Evolutionary conservation across 2,329 filamentous ascomycete genomes (phyloP).

Genomic region (Beauveria sp.): DNA sequence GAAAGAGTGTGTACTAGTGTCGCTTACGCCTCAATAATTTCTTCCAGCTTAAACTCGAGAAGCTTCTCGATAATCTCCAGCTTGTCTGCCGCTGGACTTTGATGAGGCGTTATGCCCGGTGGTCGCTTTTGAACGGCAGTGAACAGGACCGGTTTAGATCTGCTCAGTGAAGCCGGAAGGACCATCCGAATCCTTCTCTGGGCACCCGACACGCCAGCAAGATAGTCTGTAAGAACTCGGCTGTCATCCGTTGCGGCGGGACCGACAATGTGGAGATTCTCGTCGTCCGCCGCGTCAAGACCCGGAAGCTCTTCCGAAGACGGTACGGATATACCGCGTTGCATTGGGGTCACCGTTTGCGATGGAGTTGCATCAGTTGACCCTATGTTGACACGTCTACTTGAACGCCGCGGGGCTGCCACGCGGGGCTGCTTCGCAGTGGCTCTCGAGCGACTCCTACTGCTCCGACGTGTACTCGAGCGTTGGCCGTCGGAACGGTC

Average conservation of each 20-base stretch:
- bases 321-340: rapidly evolving
- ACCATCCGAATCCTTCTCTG: slow-evolving; percentile 23
- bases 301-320: background rate
- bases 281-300: slow-evolving; percentile 27
- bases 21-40: slow-evolving; percentile 41
- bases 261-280: slow-evolving; percentile 47
- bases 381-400: background rate
- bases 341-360: background rate
- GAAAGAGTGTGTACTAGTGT: background rate
- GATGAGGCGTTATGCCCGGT: slow-evolving; percentile 31
- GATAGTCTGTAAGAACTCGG: slow-evolving; percentile 52
- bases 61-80: slow-evolving; percentile 52
- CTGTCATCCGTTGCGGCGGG: slow-evolving; percentile 53
- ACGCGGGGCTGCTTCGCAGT: background rate
- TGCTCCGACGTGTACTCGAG: background rate
- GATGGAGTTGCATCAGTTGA: background rate
- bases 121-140: slow-evolving; percentile 39
- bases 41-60: slow-evolving; percentile 44
- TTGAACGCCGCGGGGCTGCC: background rate
- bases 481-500: background rate
- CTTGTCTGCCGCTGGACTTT: slow-evolving; percentile 35
- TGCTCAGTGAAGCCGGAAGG: slow-evolving; percentile 23
- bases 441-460: background rate
- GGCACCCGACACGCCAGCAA: slow-evolving; percentile 29
- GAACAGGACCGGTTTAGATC: slow-evolving; percentile 35